Evolutionary conservation across 2,329 filamentous ascomycete genomes (phyloP).

Genomic region (Penicillium hordei): DNA sequence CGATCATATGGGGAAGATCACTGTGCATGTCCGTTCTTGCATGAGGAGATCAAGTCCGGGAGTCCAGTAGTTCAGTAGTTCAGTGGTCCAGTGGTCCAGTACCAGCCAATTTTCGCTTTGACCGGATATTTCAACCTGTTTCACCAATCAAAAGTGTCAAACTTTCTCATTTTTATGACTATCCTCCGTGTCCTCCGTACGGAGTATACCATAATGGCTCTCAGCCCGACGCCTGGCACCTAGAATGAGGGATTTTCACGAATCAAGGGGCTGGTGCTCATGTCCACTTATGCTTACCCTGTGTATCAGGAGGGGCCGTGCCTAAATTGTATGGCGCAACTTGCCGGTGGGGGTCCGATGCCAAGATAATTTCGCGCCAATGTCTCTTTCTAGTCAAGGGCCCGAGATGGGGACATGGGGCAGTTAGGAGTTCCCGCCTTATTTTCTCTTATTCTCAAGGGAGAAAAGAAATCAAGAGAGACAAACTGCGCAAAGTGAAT

Average conservation of each 20-base stretch:
- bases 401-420: conserved; percentile 10
- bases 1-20: conserved; percentile 16
- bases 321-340: not conserved
- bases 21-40: not conserved
- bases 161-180: not conserved
- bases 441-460: not conserved
- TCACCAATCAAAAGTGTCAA: not conserved
- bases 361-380: conserved; percentile 13
- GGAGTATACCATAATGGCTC: not conserved
- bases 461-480: not conserved
- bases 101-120: not conserved
- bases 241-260: conserved; percentile 7
- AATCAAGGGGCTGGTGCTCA: conserved; percentile 4
- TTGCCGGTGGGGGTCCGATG: conserved; percentile 5
- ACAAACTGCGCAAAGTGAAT: not conserved
- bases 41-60: not conserved
- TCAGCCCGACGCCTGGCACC: not conserved
- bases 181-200: not conserved
- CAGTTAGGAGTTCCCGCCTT: not conserved
- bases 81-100: not conserved
- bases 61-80: not conserved
- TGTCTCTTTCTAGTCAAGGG: conserved; percentile 18
- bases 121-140: not conserved
- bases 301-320: conserved; percentile 15
- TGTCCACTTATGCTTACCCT: conserved; percentile 5